phyloP scores from a whole-genome alignment of 2,329 filamentous ascomycete species.

The Cordyceps cicadae region DNA sequence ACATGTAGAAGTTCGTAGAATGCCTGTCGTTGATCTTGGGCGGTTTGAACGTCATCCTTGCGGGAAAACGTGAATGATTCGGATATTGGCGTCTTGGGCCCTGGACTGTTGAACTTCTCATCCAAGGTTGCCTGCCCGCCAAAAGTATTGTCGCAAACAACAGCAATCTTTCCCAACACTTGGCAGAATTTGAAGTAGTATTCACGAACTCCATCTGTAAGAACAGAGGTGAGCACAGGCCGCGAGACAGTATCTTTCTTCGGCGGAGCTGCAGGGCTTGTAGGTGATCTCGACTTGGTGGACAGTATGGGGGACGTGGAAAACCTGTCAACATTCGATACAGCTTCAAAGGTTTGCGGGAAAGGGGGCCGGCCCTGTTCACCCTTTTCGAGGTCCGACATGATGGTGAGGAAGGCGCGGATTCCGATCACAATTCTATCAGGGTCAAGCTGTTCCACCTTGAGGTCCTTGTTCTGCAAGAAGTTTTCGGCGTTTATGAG shows the following conservation, averaged over 20 bases:
- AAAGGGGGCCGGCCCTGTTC: conserved; percentile 74
- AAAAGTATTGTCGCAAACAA: conserved; percentile 94
- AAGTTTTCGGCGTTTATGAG: conserved; percentile 91
- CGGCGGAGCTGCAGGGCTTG: conserved; percentile 20
- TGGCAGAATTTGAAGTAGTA: conserved; percentile 90
- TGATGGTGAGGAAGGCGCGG: conserved; percentile 82
- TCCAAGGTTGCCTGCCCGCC: conserved; percentile 91
- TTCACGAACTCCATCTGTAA: conserved; percentile 71
- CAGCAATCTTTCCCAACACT: conserved; percentile 89
- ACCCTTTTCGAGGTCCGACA: conserved; percentile 83
- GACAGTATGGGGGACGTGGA: conserved; percentile 43
- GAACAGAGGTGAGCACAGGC: conserved; percentile 50
- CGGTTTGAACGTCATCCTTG: conserved; percentile 66
- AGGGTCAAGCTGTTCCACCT: conserved; percentile 86
- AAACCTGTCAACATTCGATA: conserved; percentile 33
- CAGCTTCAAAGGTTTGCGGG: conserved; percentile 54
- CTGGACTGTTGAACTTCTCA: conserved; percentile 82
- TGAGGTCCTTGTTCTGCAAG: conserved; percentile 63
- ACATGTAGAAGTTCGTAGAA: conserved; percentile 96
- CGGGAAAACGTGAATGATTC: conserved; percentile 88
- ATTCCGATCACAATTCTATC: conserved; percentile 98
- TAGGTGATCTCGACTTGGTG: conserved; percentile 24
- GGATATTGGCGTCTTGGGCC: conserved; percentile 88
- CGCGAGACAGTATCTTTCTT: conserved; percentile 59
- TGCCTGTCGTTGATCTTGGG: conserved; percentile 77